Conservation (phyloP, 2,329 filamentous ascomycete genomes). For the Stachybotrys echinatus region DNA sequence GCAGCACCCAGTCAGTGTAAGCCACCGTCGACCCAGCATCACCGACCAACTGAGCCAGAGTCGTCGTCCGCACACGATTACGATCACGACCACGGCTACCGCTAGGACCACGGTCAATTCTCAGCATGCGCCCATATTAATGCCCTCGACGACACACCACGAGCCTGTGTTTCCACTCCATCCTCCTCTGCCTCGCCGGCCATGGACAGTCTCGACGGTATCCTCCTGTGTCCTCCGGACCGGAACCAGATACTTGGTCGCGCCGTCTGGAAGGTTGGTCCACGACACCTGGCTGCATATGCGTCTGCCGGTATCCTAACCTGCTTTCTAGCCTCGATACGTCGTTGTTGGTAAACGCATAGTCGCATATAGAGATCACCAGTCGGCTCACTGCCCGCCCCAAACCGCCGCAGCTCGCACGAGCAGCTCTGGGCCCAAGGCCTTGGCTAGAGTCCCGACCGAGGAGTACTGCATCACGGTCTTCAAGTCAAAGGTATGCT, state of each 20-base stretch:
- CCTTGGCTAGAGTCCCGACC: slow-evolving; percentile 22
- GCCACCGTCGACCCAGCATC: too few relatives aligned
- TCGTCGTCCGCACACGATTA: too few relatives aligned
- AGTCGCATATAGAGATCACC: slow-evolving; percentile 25
- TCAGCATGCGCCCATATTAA: not conserved
- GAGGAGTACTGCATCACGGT: slow-evolving; percentile 47
- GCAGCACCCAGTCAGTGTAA: too few relatives aligned
- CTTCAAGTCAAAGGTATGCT: slow-evolving; percentile 50
- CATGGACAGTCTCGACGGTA: slow-evolving; percentile 38
- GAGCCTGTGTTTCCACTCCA: not conserved
- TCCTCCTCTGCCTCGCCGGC: slow-evolving; percentile 3
- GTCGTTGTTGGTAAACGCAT: slow-evolving; percentile 45
- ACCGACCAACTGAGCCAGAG: too few relatives aligned
- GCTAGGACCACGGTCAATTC: too few relatives aligned
- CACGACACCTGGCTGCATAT: slow-evolving; percentile 1
- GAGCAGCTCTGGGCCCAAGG: slow-evolving; percentile 30
- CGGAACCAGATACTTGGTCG: slow-evolving; percentile 44
- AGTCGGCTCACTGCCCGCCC: slow-evolving; percentile 31
- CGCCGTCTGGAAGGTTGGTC: slow-evolving; percentile 46
- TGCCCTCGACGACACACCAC: not conserved
- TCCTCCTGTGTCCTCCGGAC: slow-evolving; percentile 46
- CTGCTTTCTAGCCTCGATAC: slow-evolving; percentile 46
- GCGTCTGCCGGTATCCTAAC: slow-evolving; percentile 3
- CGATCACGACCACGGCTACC: too few relatives aligned
- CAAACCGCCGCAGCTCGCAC: slow-evolving; percentile 32